A percentile compares a stretch with the other conserved stretches of the same genome.
Conservation (phyloP, 495 filamentous ascomycete species). For the Copromyces sp. region DNA sequence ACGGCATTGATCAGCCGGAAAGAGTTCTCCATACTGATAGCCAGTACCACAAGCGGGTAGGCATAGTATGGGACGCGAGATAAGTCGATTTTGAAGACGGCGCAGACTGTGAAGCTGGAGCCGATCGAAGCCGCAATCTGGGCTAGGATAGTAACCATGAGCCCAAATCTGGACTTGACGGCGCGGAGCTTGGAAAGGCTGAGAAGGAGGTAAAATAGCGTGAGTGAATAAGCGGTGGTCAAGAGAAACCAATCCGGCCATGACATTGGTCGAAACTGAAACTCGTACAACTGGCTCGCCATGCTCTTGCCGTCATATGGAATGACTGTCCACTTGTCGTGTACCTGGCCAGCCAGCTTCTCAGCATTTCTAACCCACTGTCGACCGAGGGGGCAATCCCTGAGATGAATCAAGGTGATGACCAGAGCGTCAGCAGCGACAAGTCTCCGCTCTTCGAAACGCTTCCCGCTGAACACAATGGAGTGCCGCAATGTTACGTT, state of each 20-base stretch:
- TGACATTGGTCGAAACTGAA: constrained; percentile 59
- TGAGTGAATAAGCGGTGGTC: constrained; percentile 47
- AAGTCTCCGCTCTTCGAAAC: constrained; percentile 49
- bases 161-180: constrained; percentile 56
- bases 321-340: constrained; percentile 49
- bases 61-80: constrained; percentile 49
- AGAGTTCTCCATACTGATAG: constrained; percentile 63
- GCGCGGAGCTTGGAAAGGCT: constrained; percentile 52
- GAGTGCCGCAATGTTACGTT: constrained; percentile 62
- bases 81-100: constrained; percentile 49
- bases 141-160: constrained; percentile 53
- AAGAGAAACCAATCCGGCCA: constrained; percentile 47
- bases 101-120: constrained; percentile 54
- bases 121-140: constrained; percentile 59
- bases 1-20: constrained; percentile 63
- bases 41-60: constrained; percentile 61
- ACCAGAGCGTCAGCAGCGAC: constrained; percentile 62
- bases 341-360: constrained; percentile 32
- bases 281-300: constrained; percentile 55
- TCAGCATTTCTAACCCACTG: constrained; percentile 48
- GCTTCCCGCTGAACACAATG: constrained; percentile 65
- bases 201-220: constrained; percentile 45
- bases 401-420: constrained; percentile 56
- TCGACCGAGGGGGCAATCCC: constrained; percentile 44
- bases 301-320: constrained; percentile 42